phyloP scores from a whole-genome alignment of 306 rosid species.

The Trichosanthes cucumerina region DNA sequence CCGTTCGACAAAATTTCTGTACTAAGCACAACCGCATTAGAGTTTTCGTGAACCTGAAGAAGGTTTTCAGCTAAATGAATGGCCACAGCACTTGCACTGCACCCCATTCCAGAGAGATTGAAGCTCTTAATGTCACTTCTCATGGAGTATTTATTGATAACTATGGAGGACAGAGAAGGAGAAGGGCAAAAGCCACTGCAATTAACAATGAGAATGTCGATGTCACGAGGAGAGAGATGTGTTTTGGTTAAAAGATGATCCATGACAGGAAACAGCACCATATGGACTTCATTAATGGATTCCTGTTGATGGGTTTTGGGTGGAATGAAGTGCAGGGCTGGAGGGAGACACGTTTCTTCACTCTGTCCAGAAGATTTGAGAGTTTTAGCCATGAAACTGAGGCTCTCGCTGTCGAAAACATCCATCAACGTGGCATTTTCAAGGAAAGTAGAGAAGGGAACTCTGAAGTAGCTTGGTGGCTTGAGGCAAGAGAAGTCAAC shows the following conservation, averaged over 20 bases:
- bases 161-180: constrained; percentile 59
- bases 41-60: constrained; percentile 35
- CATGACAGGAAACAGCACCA: constrained; percentile 58
- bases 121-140: constrained; percentile 52
- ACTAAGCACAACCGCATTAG: constrained; percentile 58
- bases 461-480: constrained; percentile 55
- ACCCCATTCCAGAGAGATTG: constrained; percentile 87
- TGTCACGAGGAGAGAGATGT: constrained; percentile 33
- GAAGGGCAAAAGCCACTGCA: constrained; percentile 69
- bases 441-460: constrained; percentile 47
- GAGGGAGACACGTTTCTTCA: constrained; percentile 68
- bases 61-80: constrained; percentile 52
- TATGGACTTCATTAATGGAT: constrained; percentile 58
- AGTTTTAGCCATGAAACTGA: constrained; percentile 61
- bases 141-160: constrained; percentile 62
- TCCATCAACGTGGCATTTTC: constrained; percentile 35
- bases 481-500: constrained; percentile 67
- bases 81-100: constrained; percentile 64
- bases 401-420: constrained; percentile 34
- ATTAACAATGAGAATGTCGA: constrained; percentile 57
- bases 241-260: constrained; percentile 61
- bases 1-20: constrained; percentile 63
- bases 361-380: constrained; percentile 63
- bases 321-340: constrained; percentile 63
- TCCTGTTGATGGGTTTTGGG: constrained; percentile 41